Percentiles rank a stretch among this genome's conserved stretches.
Conservation (phyloP, 2,329 filamentous ascomycete species). For the Cytospora leucostoma region DNA sequence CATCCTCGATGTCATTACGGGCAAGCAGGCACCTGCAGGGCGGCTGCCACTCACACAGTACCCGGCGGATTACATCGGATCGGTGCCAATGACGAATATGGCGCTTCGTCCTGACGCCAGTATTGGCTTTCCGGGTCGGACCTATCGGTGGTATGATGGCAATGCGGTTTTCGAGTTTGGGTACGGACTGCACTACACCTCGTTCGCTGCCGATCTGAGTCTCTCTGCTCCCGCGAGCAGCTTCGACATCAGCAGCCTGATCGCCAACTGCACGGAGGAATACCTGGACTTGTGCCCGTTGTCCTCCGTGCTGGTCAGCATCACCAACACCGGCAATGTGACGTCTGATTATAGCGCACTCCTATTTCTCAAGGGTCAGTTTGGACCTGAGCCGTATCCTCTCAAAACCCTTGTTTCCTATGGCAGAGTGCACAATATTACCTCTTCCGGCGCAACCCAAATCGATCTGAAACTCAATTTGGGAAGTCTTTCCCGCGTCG, state of each 20-base stretch:
- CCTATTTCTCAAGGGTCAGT: slow-evolving; percentile 48
- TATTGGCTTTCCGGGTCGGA: slow-evolving; percentile 50
- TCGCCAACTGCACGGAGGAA: slow-evolving; percentile 37
- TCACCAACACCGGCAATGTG: slow-evolving; percentile 50
- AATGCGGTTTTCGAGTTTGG: slow-evolving; percentile 56
- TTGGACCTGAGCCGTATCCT: slow-evolving; percentile 52
- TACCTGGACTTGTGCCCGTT: slow-evolving; percentile 48
- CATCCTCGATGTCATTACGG: slow-evolving; percentile 55
- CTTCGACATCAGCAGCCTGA: slow-evolving; percentile 41
- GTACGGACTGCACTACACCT: slow-evolving; percentile 60
- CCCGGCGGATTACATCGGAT: slow-evolving; percentile 50
- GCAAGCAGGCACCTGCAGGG: slow-evolving; percentile 52
- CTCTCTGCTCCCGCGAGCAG: slow-evolving; percentile 29
- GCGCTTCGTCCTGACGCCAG: slow-evolving; percentile 44
- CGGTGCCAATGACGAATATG: slow-evolving; percentile 59
- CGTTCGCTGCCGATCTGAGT: slow-evolving; percentile 41
- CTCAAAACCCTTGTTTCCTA: slow-evolving; percentile 56
- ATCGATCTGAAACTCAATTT: slow-evolving; percentile 47
- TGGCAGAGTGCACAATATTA: slow-evolving; percentile 44
- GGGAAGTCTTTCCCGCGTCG: slow-evolving; percentile 51
- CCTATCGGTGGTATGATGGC: slow-evolving; percentile 59
- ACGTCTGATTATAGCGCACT: slow-evolving; percentile 56
- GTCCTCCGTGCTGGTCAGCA: slow-evolving; percentile 42
- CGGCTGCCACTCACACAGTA: slow-evolving; percentile 59
- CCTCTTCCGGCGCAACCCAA: slow-evolving; percentile 35